Evolutionary conservation across 805 yeast genomes (phyloP).

Genomic region (Danielozyma ontarioensis): DNA sequence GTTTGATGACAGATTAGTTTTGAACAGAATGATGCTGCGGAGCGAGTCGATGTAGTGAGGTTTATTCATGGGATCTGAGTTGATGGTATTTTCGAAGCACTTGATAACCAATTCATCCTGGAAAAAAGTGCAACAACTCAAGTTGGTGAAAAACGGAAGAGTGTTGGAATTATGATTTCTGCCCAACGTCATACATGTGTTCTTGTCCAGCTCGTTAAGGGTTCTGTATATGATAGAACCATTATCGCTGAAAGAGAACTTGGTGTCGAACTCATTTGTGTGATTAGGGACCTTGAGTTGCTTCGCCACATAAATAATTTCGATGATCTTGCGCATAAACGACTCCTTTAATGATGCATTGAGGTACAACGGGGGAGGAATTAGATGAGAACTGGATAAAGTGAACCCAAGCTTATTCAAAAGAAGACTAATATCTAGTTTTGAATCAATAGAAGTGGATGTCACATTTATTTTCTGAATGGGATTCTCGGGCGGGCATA

Average conservation of each 20-base stretch:
- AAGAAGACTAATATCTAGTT: constrained; percentile 52
- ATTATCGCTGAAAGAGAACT: constrained; percentile 28
- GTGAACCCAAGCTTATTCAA: constrained; percentile 43
- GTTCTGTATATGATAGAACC: constrained; percentile 26
- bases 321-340: constrained; percentile 49
- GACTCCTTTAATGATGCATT: constrained; percentile 38
- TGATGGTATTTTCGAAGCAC: constrained; percentile 34
- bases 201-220: constrained; percentile 35
- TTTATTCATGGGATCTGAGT: constrained; percentile 27
- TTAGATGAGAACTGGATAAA: constrained; percentile 26
- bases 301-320: constrained; percentile 38
- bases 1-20: constrained; percentile 8
- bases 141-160: constrained; percentile 20
- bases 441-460: constrained; percentile 50
- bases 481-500: constrained; percentile 37
- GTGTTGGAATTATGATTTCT: constrained; percentile 17
- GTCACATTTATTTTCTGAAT: constrained; percentile 50
- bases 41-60: constrained; percentile 35
- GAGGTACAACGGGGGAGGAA: constrained; percentile 43
- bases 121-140: constrained; percentile 27
- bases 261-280: constrained; percentile 12
- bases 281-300: constrained; percentile 3
- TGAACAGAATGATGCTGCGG: constrained; percentile 15
- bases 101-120: constrained; percentile 37
- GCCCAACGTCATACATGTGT: constrained; percentile 19